Conservation (phyloP, 805 yeast species). For the Metschnikowia lunata region DNA sequence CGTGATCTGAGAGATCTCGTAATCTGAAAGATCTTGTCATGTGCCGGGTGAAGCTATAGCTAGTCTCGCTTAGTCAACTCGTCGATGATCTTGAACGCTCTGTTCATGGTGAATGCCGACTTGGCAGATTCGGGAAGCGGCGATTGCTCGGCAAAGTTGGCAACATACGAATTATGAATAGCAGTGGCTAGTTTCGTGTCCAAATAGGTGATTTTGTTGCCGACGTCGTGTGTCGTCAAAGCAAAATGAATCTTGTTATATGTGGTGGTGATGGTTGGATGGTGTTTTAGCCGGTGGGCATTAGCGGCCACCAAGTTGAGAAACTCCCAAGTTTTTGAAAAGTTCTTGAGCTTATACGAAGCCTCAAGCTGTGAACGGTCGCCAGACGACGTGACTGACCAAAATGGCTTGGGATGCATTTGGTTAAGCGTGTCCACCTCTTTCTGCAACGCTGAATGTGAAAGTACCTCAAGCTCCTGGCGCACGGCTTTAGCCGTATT, state of each 20-base stretch:
- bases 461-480: conserved; percentile 7
- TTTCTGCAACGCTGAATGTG: conserved; percentile 1
- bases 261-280: conserved; percentile 62
- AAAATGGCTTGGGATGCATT: conserved; percentile 31
- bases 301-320: conserved; percentile 53
- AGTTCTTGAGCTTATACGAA: conserved; percentile 43
- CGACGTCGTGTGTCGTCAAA: conserved; percentile 63
- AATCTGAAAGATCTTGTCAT: too few relatives aligned
- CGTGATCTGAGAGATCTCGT: too few relatives aligned
- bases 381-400: conserved; percentile 3
- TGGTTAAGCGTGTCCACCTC: conserved; percentile 47
- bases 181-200: conserved; percentile 55
- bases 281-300: conserved; percentile 60
- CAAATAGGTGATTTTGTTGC: conserved; percentile 43
- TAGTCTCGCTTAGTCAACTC: conserved; percentile 12
- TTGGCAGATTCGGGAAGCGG: not conserved
- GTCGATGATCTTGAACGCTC: conserved; percentile 14
- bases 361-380: conserved; percentile 23
- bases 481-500: conserved; percentile 3
- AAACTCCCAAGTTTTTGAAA: conserved; percentile 65
- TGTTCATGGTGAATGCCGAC: conserved; percentile 4
- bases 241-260: conserved; percentile 54
- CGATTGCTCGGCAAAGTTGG: conserved; percentile 5
- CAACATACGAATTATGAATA: conserved; percentile 18
- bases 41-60: not conserved